Evolutionary conservation across 805 yeast species (phyloP), one percentile per base, ranked within the genome.

Genomic region (Yarrowia phangngaensis): DNA sequence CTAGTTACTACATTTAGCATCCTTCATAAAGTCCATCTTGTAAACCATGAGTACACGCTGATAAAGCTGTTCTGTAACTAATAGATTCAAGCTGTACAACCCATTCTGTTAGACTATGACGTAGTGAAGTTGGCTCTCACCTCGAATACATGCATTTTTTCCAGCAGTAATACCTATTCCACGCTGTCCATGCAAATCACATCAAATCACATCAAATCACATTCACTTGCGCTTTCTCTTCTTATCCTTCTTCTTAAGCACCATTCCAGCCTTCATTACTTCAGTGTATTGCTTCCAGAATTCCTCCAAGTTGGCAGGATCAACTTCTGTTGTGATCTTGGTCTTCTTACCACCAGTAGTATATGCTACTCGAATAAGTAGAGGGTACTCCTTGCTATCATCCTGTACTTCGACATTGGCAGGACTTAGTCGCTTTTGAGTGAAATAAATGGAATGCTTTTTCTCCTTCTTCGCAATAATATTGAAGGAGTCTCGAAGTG

Each of bases 251-350:
- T 41, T 41, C 35, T 29, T 29, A n/a, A 29, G 28, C 1, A 28
- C 34, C 35, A 41, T 29, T 4, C 48, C 48, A 4, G 28, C 35
- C 29, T 41, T 41, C 35, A 41, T 20, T 17, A 41, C 48, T 12
- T 41, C 48, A n/a, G 48, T 41, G 35, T 41, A 41, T 20, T 29
- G 35, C 14, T 29, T 30, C 48, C 48, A 41, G 27, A 41, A 41
- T 11, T 29, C 35, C 22, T 29, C 34, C 19, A 41, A 22, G 9
- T 29, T 30, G 12, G 34, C 26, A 8, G 48, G 35, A 6, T 41
- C 48, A 22, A 41, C 35, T n/a, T 41, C 48, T n/a, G 48, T 41
- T 15, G 35, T 29, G 29, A 41, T 15, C 23, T 41, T 41, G 48
- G 35, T 29, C 48, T 41, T 41, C 22, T 41, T 41, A n/a, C 48